phyloP scores from a whole-genome alignment of 176 grass and related monocot species.

The Rhynchospora breviuscula region DNA sequence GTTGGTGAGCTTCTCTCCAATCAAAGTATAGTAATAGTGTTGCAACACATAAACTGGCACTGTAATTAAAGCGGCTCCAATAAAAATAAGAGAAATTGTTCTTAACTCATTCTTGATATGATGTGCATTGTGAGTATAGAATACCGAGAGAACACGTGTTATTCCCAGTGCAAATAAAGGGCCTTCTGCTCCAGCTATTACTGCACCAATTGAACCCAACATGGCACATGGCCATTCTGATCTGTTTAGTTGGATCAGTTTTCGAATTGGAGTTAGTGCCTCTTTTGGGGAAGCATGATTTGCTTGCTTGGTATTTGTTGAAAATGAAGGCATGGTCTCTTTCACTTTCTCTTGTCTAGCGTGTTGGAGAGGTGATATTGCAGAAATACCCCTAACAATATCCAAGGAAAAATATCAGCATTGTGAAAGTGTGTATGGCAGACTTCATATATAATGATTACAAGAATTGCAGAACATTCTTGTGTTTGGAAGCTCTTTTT shows the following conservation, averaged over 20 bases:
- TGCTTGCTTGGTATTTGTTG: neutral
- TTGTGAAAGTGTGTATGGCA: neutral
- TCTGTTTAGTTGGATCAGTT: constrained; percentile 19
- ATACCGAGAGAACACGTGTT: constrained; percentile 25
- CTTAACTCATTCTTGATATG: constrained; percentile 26
- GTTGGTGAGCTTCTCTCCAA: constrained; percentile 34
- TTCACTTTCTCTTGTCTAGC: neutral
- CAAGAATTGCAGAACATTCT: neutral
- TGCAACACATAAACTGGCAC: constrained; percentile 30
- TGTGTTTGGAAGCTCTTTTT: neutral
- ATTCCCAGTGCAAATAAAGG: constrained; percentile 31
- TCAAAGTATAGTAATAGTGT: constrained; percentile 27
- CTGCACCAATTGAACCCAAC: constrained; percentile 21
- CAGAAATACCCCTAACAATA: neutral
- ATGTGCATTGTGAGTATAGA: constrained; percentile 28
- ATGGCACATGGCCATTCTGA: constrained; percentile 31
- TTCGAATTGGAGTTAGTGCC: neutral
- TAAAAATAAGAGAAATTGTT: constrained; percentile 27
- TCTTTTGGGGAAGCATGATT: neutral
- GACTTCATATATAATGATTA: neutral
- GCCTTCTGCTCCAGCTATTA: constrained; percentile 28
- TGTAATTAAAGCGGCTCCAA: constrained; percentile 26
- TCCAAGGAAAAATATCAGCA: neutral
- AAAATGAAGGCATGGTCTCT: neutral
- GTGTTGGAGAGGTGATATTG: neutral